These are phyloP conservation scores for Pseudogymnoascus sp. DNA, from an alignment of 2,329 filamentous ascomycete species.

Conservation along the genomic window DNA sequence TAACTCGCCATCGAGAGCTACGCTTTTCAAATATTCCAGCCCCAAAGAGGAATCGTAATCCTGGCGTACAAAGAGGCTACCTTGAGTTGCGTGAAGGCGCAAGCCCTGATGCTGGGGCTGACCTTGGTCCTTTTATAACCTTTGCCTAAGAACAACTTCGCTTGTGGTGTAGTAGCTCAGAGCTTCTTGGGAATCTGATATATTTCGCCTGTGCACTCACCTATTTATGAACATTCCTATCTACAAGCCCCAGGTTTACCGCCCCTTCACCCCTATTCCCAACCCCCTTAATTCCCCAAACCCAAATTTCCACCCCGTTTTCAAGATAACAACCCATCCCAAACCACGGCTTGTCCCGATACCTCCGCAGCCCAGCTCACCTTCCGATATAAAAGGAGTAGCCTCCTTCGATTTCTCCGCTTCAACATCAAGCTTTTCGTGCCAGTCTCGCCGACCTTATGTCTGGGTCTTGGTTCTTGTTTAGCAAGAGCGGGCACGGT, in stretches of 20 bases:
- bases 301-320: too few relatives aligned
- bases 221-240: too few relatives aligned
- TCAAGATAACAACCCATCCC: too few relatives aligned
- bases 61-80: too few relatives aligned
- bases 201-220: too few relatives aligned
- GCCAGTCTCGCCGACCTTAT: not conserved
- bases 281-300: not conserved
- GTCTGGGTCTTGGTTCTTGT: not conserved
- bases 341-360: not conserved
- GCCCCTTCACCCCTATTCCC: not conserved
- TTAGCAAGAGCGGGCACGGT: not conserved
- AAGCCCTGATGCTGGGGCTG: not conserved
- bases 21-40: too few relatives aligned
- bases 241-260: too few relatives aligned
- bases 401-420: not conserved
- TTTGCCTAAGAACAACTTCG: not conserved
- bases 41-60: too few relatives aligned
- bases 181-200: too few relatives aligned
- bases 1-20: too few relatives aligned
- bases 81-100: too few relatives aligned
- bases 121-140: not conserved
- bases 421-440: not conserved
- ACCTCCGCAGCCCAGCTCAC: not conserved
- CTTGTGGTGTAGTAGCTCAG: too few relatives aligned
- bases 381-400: not conserved